Conservation (phyloP, 805 yeast species). For the Blastobotrys chiropterorum region DNA sequence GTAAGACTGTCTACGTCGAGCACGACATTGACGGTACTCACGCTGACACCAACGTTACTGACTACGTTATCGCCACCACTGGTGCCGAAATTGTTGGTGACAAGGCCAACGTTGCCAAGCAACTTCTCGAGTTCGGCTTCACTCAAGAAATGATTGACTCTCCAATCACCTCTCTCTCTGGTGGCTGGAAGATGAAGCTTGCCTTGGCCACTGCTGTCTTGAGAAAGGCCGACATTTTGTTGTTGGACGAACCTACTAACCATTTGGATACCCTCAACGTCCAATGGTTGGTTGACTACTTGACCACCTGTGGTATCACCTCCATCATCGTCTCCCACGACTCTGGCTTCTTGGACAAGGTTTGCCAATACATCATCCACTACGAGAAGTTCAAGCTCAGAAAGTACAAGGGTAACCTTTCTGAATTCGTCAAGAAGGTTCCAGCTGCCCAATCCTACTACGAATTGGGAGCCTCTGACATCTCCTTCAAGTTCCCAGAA, state of each 20-base stretch:
- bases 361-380: slow-evolving; percentile 94
- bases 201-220: slow-evolving; percentile 98
- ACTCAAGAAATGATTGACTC: slow-evolving; percentile 94
- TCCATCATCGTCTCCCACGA: slow-evolving; percentile 98
- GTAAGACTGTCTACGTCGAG: slow-evolving; percentile 94
- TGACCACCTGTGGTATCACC: slow-evolving; percentile 76
- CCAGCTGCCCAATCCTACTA: slow-evolving; percentile 97
- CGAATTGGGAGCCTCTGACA: slow-evolving; percentile 88
- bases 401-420: slow-evolving; percentile 88
- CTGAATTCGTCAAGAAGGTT: slow-evolving; percentile 69
- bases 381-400: slow-evolving; percentile 92
- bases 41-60: slow-evolving; percentile 80
- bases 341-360: slow-evolving; percentile 91
- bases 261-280: slow-evolving; percentile 94
- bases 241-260: slow-evolving; percentile 97
- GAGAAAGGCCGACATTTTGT: slow-evolving; percentile 90
- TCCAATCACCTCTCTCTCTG: slow-evolving; percentile 87
- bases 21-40: slow-evolving; percentile 94
- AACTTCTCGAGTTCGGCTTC: slow-evolving; percentile 82
- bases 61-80: slow-evolving; percentile 84
- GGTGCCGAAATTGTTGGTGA: slow-evolving; percentile 59
- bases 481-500: slow-evolving; percentile 97
- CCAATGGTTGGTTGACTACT: slow-evolving; percentile 87
- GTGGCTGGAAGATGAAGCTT: slow-evolving; percentile 99
- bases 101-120: slow-evolving; percentile 77